A percentile compares a stretch with the other conserved stretches of the same genome.
phyloP scores from a whole-genome alignment of 1,284 basidiomycete species.

The Papiliotrema nemorosa region DNA sequence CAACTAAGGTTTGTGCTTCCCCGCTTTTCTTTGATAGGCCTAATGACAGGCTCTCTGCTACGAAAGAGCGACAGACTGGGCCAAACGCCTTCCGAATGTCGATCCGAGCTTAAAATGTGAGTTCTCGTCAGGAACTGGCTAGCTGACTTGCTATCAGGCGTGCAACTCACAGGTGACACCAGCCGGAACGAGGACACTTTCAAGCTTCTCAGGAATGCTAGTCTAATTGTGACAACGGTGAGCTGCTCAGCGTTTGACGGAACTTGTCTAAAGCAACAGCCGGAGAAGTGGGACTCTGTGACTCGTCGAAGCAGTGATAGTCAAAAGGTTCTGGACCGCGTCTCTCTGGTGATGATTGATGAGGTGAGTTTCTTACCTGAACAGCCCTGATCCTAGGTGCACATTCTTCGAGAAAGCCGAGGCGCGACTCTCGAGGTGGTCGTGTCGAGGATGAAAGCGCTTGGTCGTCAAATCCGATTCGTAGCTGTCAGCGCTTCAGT shows the following conservation, averaged over 20 bases:
- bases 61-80: conserved; percentile 83
- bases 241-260: conserved; percentile 24
- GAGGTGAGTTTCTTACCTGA: conserved; percentile 57
- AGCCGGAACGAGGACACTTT: conserved; percentile 55
- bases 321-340: conserved; percentile 54
- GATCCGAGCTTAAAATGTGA: conserved; percentile 56
- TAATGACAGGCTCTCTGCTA: conserved; percentile 71
- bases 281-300: conserved; percentile 91
- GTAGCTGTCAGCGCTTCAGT: conserved; percentile 89
- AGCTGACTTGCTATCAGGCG: conserved; percentile 55
- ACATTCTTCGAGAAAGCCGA: conserved; percentile 82
- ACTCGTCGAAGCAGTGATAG: conserved; percentile 58
- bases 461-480: conserved; percentile 68
- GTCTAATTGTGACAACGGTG: conserved; percentile 79
- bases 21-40: too few relatives aligned
- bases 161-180: conserved; percentile 89
- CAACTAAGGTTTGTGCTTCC: conserved; percentile 72
- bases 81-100: conserved; percentile 58
- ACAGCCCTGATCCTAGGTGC: conserved; percentile 59
- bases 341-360: conserved; percentile 74
- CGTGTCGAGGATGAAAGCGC: conserved; percentile 74
- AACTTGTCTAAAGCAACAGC: conserved; percentile 58
- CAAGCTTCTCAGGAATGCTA: conserved; percentile 63
- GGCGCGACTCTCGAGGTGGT: conserved; percentile 92
- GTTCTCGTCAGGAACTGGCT: too few relatives aligned